phyloP scores from a whole-genome alignment of 176 grass and related monocot species.

The Raddia distichophylla region DNA sequence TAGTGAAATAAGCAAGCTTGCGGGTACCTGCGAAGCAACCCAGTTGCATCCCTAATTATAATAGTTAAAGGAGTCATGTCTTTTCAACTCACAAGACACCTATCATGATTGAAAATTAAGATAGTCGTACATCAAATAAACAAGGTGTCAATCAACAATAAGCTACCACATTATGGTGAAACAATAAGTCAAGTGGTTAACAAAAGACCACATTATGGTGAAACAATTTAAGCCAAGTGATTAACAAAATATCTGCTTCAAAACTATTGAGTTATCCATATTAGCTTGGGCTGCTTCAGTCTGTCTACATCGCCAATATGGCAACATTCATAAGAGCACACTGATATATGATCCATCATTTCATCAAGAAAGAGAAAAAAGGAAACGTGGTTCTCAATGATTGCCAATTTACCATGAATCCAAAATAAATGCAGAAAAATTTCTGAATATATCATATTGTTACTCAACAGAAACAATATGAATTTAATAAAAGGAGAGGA shows the following conservation, averaged over 20 bases:
- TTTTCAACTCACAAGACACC: constrained; percentile 8
- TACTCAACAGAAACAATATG: not conserved
- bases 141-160: constrained; percentile 24
- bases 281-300: constrained; percentile 13
- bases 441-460: not conserved
- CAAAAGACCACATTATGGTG: not conserved
- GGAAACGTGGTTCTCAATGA: not conserved
- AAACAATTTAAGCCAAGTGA: not conserved
- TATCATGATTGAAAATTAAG: not conserved
- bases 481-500: not conserved
- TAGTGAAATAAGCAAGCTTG: too few relatives aligned
- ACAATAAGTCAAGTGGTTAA: not conserved
- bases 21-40: too few relatives aligned
- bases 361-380: constrained; percentile 4
- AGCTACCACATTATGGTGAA: not conserved
- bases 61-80: too few relatives aligned
- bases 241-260: not conserved
- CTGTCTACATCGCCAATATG: not conserved
- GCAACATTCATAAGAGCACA: constrained; percentile 6
- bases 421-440: not conserved
- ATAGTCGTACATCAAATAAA: not conserved
- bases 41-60: too few relatives aligned
- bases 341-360: constrained; percentile 32
- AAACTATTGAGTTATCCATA: constrained; percentile 14
- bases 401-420: not conserved